Base-by-base conservation (phyloP, 2,329 filamentous ascomycete genomes). In the Scedosporium minutisporum region DNA sequence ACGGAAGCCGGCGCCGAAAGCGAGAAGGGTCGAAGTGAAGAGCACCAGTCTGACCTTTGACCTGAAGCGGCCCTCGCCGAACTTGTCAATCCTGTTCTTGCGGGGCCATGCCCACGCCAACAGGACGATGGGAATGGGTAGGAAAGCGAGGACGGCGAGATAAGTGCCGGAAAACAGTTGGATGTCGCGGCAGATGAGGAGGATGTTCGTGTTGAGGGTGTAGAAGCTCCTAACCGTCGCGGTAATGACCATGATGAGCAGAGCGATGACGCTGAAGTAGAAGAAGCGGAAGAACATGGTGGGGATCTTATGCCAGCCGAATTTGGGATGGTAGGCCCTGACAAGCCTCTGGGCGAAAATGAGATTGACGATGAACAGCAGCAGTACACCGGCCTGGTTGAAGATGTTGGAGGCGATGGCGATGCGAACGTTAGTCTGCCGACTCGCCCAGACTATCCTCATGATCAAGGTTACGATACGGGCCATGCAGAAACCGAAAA, bases 331-430 rank as follows among this genome's bases (percentile, higher is more conserved):
- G 57, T 85, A 83, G 4, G 88, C 88, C 62, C 91, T 83, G 18
- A 95, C 73, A 27, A 96, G 80, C 57, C 91, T 86, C 73, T 91
- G 89, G 0, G 87, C 76, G 70, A 93, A 90, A 69, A 95, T 76
- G 51, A 96, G 75, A 75, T 96, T 64, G 65, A 67, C 4, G 65
- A 69, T 58, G 66, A 69, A 42, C 64, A 96, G 77, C 6, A 96
- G 73, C 41, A 96, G 71, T 16, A 92, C 85, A 51, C 90, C 91
- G 0, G 88, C 87, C 55, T 86, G 84, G 63, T 90, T 83, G 68
- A 95, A 86, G 69, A 95, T 82, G 66, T 80, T 79, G 3, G 89
- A 84, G 6, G 87, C 85, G 64, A 86, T 80, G 68, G 76, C 78
- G 63, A 85, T 67, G 62, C 71, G 67, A 60, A 74, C 64, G 67